Evolutionary conservation across 768 basidiomycete genomes (phyloP), one percentile per base, ranked within the genome.

Genomic region (Termitomyces sp.): DNA sequence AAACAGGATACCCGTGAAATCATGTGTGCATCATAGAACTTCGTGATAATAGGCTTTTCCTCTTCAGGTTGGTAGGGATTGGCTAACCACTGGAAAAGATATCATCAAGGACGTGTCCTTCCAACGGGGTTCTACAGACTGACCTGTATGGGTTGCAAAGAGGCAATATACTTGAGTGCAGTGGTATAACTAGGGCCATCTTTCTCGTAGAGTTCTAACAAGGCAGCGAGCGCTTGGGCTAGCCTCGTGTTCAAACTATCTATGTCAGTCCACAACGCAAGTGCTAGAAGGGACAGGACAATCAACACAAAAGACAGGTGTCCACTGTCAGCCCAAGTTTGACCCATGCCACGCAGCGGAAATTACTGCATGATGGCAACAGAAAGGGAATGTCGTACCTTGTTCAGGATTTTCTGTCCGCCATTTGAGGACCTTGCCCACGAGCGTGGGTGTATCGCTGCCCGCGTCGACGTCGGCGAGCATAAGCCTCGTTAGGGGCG

Each of bases 391-490:
- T 9, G 29, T 55, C 61, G 54, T 61, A 84, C 91, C 87, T 69
- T 83, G 74, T 32, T 72, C 74, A 14, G 75, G 70, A 46, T 87
- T 78, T 43, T 85, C 82, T 64, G 84, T 82, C 43, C 91, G 82
- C 96, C 96, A 98, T 64, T 85, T 86, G 61, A 97, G 73, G 4
- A 99, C 97, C 70, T 92, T 87, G 31, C 92, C 85, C 12, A 95
- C 94, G 42, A 98, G 83, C 42, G 92, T 92, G 2, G 97, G 97
- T 2, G 97, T 98, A 65, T 98, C 92, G 63, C 91, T 95, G 10
- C 97, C 97, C 9, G 91, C 93, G 65, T 97, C 92, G 16, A 98
- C 94, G 67, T 99, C 97, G 26, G 95, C 97, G 22, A 99, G 79
- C 73, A 98, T 81, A 36, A 99, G 79, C 55, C 91, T 79, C 22